Conservation (phyloP, 345 rosid species). For the Abelmoschus esculentus region DNA sequence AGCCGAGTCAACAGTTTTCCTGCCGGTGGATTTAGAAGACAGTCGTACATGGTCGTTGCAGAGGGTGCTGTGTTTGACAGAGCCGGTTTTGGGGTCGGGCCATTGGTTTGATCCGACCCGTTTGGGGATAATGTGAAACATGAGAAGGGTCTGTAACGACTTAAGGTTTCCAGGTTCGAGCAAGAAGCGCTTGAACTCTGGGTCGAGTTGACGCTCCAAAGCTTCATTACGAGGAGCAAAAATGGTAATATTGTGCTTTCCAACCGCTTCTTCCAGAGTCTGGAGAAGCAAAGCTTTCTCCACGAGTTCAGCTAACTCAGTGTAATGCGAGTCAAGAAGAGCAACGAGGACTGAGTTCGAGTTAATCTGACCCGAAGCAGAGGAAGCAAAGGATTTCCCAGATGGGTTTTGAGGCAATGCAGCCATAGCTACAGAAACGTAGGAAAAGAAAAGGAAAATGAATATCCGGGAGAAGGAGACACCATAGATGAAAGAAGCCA, state of each 20-base stretch:
- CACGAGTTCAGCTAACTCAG: constrained; percentile 76
- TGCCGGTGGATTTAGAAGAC: constrained; percentile 27
- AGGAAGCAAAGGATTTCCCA: constrained; percentile 15
- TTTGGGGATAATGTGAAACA: constrained; percentile 69
- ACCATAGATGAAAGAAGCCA: constrained; percentile 46
- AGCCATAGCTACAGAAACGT: constrained; percentile 15
- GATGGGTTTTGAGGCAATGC: constrained; percentile 45
- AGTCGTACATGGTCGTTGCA: constrained; percentile 41
- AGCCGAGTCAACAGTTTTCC: constrained; percentile 37
- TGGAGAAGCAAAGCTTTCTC: constrained; percentile 92
- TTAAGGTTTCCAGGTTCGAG: constrained; percentile 84
- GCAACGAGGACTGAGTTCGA: constrained; percentile 94
- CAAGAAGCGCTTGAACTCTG: constrained; percentile 81
- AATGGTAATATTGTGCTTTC: constrained; percentile 74
- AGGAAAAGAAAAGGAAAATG: constrained; percentile 20
- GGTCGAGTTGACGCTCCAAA: constrained; percentile 72
- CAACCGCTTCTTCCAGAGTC: constrained; percentile 80
- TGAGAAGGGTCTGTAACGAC: constrained; percentile 63
- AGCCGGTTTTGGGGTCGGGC: constrained; percentile 28
- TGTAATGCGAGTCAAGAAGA: constrained; percentile 90
- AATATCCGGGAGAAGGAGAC: constrained; percentile 24
- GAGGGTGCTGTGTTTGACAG: constrained; percentile 39
- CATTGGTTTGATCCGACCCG: constrained; percentile 47
- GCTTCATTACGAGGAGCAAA: constrained; percentile 90
- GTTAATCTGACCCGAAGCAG: constrained; percentile 48